Percentiles rank a stretch among this genome's conserved stretches.
phyloP scores from a whole-genome alignment of 2,329 filamentous ascomycete species.

The Penicillium sp. region DNA sequence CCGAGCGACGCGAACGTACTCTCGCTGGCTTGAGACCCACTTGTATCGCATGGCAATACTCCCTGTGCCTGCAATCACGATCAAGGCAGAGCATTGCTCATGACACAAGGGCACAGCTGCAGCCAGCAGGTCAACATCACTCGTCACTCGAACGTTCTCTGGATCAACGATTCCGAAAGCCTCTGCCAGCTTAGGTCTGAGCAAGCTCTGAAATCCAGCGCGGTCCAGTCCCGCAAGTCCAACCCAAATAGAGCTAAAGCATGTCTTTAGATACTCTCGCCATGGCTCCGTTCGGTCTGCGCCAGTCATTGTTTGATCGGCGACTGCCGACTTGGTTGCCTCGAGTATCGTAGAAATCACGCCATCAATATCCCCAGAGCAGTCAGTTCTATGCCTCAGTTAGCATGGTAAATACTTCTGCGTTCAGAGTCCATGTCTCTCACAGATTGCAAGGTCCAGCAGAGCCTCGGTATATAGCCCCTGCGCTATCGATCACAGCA shows the following conservation, averaged over 20 bases:
- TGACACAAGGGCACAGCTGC: slow-evolving; percentile 22
- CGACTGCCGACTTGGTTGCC: slow-evolving; percentile 19
- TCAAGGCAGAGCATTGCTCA: slow-evolving; percentile 26
- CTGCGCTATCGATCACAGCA: slow-evolving; percentile 30
- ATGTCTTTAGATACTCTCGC: slow-evolving; percentile 5
- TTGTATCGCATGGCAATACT: slow-evolving; percentile 46
- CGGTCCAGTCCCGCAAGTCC: slow-evolving; percentile 46
- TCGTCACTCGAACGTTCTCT: slow-evolving; percentile 33
- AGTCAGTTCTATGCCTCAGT: slow-evolving; percentile 20
- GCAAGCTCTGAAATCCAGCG: slow-evolving; percentile 26
- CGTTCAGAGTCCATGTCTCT: slow-evolving; percentile 1
- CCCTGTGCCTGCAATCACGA: slow-evolving; percentile 48
- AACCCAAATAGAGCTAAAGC: slow-evolving; percentile 40
- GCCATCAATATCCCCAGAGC: slow-evolving; percentile 15
- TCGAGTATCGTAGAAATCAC: slow-evolving; percentile 30
- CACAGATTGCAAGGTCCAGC: slow-evolving; percentile 46
- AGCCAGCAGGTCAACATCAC: slow-evolving; percentile 45
- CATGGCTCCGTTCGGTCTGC: neutral
- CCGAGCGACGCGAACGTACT: slow-evolving; percentile 33
- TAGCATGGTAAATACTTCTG: neutral
- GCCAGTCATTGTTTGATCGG: neutral
- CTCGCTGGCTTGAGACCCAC: slow-evolving; percentile 6
- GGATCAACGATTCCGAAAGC: slow-evolving; percentile 29
- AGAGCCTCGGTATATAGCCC: slow-evolving; percentile 29
- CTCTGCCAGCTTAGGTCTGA: slow-evolving; percentile 30